phyloP scores from a whole-genome alignment of 257 asterid species.

The Ehretia macrophylla region DNA sequence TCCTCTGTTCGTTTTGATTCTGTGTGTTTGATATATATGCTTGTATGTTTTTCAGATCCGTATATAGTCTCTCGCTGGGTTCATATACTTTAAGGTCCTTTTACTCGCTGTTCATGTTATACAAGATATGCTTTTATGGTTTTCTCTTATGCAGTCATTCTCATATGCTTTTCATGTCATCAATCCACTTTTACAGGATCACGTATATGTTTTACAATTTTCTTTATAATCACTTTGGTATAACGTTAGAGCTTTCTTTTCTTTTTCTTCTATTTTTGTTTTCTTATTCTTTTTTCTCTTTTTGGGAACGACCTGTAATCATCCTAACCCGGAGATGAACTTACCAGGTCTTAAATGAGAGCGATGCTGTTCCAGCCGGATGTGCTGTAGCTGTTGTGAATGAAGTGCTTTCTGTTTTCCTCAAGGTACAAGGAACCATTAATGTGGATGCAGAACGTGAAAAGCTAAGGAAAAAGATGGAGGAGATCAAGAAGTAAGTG shows the following conservation, averaged over 20 bases:
- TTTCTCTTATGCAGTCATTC: too few species aligned
- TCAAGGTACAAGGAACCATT: conserved; percentile 44
- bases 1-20: too few species aligned
- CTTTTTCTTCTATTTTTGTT: neutral
- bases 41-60: too few species aligned
- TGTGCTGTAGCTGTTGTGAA: conserved; percentile 61
- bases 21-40: too few species aligned
- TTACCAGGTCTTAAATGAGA: conserved; percentile 58
- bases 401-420: conserved; percentile 57
- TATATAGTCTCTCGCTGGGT: too few species aligned
- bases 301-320: neutral
- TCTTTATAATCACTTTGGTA: neutral
- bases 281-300: neutral
- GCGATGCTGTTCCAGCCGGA: conserved; percentile 61
- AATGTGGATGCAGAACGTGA: conserved; percentile 73
- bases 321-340: neutral
- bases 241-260: neutral
- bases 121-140: too few species aligned
- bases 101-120: too few species aligned
- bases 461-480: conserved; percentile 73
- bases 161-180: too few species aligned
- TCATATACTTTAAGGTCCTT: too few species aligned
- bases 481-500: conserved; percentile 64
- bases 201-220: neutral
- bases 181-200: neutral